Percentiles rank a stretch among this genome's conserved stretches.
Evolutionary conservation across 345 rosid genomes (phyloP).

Genomic region (Diplotaxis tenuifolia): DNA sequence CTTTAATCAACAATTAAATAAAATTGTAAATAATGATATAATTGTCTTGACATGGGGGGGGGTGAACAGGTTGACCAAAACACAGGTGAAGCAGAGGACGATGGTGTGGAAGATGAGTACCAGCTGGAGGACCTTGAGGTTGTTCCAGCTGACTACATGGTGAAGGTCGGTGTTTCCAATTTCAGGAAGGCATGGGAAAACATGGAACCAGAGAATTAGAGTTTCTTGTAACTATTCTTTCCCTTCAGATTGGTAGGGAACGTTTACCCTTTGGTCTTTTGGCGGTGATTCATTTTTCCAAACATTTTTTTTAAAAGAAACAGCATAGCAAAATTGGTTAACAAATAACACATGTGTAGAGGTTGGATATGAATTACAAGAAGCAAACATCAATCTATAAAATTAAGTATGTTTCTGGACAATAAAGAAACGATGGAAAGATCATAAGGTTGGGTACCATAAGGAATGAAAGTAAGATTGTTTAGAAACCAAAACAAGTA

Average conservation of each 20-base stretch:
- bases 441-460: slow-evolving; percentile 53
- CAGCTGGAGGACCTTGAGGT: slow-evolving; percentile 97
- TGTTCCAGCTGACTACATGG: slow-evolving; percentile 85
- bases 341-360: not conserved
- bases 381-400: slow-evolving; percentile 6
- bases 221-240: slow-evolving; percentile 39
- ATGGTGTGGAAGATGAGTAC: slow-evolving; percentile 89
- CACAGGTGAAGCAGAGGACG: slow-evolving; percentile 90
- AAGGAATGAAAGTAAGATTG: slow-evolving; percentile 61
- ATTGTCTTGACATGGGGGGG: too few relatives aligned
- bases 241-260: not conserved
- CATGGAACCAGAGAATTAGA: slow-evolving; percentile 72
- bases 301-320: not conserved
- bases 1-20: too few relatives aligned
- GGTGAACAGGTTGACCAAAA: slow-evolving; percentile 91
- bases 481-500: slow-evolving; percentile 60
- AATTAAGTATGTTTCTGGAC: not conserved
- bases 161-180: slow-evolving; percentile 82
- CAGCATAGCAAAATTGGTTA: not conserved
- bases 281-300: not conserved
- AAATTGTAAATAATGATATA: too few relatives aligned
- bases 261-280: not conserved
- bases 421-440: not conserved
- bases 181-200: slow-evolving; percentile 97
- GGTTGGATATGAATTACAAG: not conserved